Conservation (phyloP, 345 rosid genomes). For the Bruguiera gymnorhiza region DNA sequence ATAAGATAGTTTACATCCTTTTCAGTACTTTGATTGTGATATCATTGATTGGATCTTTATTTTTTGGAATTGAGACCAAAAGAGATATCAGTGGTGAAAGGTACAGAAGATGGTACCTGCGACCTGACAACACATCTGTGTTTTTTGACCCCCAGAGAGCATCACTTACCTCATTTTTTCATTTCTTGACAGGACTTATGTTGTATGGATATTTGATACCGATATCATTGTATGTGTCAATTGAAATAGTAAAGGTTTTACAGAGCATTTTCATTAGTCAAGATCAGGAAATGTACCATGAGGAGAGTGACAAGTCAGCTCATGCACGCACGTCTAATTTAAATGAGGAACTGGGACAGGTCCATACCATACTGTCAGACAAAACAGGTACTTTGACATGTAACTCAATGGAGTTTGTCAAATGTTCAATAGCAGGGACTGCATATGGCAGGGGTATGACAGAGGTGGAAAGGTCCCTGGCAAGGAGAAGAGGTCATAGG, state of each 20-base stretch:
- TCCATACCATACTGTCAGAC: conserved; percentile 74
- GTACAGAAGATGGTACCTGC: conserved; percentile 73
- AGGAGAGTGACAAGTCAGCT: conserved; percentile 62
- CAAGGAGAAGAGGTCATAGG: conserved; percentile 31
- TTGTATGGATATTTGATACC: conserved; percentile 91
- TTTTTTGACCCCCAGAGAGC: conserved; percentile 61
- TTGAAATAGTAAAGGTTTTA: conserved; percentile 84
- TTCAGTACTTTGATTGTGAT: conserved; percentile 65
- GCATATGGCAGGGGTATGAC: conserved; percentile 76
- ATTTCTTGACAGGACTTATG: conserved; percentile 88
- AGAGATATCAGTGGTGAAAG: conserved; percentile 47
- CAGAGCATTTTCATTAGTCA: conserved; percentile 89
- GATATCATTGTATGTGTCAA: conserved; percentile 78
- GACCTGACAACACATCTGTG: conserved; percentile 53
- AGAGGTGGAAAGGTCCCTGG: conserved; percentile 66
- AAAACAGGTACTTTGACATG: conserved; percentile 96
- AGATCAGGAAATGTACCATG: conserved; percentile 67
- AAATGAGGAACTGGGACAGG: conserved; percentile 95
- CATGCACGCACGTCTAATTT: conserved; percentile 87
- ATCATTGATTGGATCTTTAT: conserved; percentile 62
- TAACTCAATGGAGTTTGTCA: conserved; percentile 93
- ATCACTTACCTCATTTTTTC: conserved; percentile 61
- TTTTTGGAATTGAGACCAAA: conserved; percentile 57
- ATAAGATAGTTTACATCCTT: conserved; percentile 75
- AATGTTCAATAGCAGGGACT: conserved; percentile 72